phyloP scores from a whole-genome alignment of 2,329 filamentous ascomycete species.

The Epichloe glyceriae region DNA sequence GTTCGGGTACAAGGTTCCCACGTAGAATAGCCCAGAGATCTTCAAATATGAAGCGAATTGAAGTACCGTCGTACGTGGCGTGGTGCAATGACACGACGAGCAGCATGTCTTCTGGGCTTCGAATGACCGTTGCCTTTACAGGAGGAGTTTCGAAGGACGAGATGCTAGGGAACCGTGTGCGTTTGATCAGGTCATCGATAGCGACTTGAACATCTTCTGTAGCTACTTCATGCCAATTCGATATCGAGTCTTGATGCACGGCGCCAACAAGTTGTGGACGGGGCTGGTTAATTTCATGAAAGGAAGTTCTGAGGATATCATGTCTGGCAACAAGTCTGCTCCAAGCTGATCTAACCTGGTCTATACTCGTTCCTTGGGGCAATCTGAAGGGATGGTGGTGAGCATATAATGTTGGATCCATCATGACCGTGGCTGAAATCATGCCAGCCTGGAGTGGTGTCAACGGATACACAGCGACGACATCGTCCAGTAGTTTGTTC shows the following conservation, averaged over 20 bases:
- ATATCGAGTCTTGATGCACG: neutral
- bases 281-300: conserved; percentile 9
- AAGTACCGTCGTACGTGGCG: neutral
- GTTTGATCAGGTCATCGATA: neutral
- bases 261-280: conserved; percentile 3
- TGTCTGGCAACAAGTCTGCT: conserved; percentile 7
- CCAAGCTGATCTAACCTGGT: conserved; percentile 9
- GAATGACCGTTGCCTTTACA: neutral
- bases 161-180: neutral
- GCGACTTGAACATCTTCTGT: neutral
- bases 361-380: conserved; percentile 3
- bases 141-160: neutral
- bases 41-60: neutral
- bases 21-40: neutral
- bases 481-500: conserved; percentile 4
- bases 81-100: neutral
- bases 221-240: neutral
- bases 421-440: conserved; percentile 9
- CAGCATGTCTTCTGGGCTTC: neutral
- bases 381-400: conserved; percentile 7
- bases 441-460: conserved; percentile 12
- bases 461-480: conserved; percentile 15
- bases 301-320: conserved; percentile 15
- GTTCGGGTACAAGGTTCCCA: neutral
- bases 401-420: conserved; percentile 10